These are phyloP conservation scores for Tribonema minus DNA, from an alignment of 108 stramenopile genomes.

Conservation along the genomic window DNA sequence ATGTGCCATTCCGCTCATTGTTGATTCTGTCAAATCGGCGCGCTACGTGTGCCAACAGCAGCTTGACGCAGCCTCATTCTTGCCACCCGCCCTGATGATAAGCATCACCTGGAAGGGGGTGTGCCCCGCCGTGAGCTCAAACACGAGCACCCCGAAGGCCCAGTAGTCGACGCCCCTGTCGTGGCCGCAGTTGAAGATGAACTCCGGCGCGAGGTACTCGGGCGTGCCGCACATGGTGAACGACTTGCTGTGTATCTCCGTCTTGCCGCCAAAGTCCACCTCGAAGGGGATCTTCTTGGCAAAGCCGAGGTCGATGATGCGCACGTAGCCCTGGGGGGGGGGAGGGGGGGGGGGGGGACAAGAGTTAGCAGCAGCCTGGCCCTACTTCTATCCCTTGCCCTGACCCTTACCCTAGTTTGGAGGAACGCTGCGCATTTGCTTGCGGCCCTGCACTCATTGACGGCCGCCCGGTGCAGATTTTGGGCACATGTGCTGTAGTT, in stretches of 20 bases:
- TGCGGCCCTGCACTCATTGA: too few species aligned
- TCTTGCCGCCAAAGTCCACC: slow-evolving; percentile 39
- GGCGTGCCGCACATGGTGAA: slow-evolving; percentile 70
- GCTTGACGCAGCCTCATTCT: slow-evolving; percentile 87
- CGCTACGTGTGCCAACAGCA: too few species aligned
- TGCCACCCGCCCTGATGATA: slow-evolving; percentile 36
- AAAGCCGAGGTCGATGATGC: slow-evolving; percentile 57
- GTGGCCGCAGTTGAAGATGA: slow-evolving; percentile 76
- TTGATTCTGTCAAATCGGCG: too few species aligned
- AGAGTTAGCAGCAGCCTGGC: too few species aligned
- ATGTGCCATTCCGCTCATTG: too few species aligned
- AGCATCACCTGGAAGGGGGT: slow-evolving; percentile 76
- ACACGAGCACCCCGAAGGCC: slow-evolving; percentile 88
- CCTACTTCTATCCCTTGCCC: too few species aligned
- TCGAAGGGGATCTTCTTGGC: slow-evolving; percentile 57
- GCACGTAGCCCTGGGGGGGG: slow-evolving; percentile 49
- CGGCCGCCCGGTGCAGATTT: too few species aligned
- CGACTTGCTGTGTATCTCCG: slow-evolving; percentile 52
- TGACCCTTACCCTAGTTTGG: too few species aligned
- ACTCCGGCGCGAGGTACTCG: too few species aligned
- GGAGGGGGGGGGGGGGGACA: too few species aligned
- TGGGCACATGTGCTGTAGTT: too few species aligned
- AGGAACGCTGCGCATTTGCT: too few species aligned
- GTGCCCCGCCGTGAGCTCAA: slow-evolving; percentile 92
- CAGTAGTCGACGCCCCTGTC: slow-evolving; percentile 93